phyloP scores from a whole-genome alignment of 192 early-diverging fungal species.

The Geranomyces variabilis region DNA sequence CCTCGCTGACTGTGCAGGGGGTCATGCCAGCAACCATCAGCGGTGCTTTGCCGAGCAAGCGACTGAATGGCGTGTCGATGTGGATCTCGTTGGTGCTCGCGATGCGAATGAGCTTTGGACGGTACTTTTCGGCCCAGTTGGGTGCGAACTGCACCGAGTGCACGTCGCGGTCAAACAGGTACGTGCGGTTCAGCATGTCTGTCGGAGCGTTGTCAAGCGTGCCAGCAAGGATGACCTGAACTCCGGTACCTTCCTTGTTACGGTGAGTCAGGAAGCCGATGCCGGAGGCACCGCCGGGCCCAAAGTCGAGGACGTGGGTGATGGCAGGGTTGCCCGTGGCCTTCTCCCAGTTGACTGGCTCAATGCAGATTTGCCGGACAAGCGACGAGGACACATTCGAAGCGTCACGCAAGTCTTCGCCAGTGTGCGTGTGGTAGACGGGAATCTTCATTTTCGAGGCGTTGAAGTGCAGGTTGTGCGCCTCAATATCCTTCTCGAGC shows the following conservation, averaged over 20 bases:
- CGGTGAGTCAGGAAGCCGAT: constrained; percentile 82
- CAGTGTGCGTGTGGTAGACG: constrained; percentile 80
- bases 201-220: constrained; percentile 61
- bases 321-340: constrained; percentile 56
- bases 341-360: constrained; percentile 77
- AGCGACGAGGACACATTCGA: constrained; percentile 66
- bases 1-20: constrained; percentile 77
- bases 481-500: constrained; percentile 71
- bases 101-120: constrained; percentile 79
- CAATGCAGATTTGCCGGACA: constrained; percentile 70
- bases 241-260: constrained; percentile 87
- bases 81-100: constrained; percentile 70
- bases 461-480: constrained; percentile 64
- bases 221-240: constrained; percentile 71
- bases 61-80: constrained; percentile 84
- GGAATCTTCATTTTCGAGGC: constrained; percentile 71
- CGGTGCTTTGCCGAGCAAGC: constrained; percentile 84
- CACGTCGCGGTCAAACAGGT: constrained; percentile 79
- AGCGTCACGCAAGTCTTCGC: constrained; percentile 70
- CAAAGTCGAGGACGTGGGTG: constrained; percentile 94
- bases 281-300: constrained; percentile 82
- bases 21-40: constrained; percentile 97
- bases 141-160: constrained; percentile 72
- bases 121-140: constrained; percentile 85
- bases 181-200: constrained; percentile 72